A percentile compares a stretch with the other conserved stretches of the same genome.
Conservation (phyloP, 331 rosid genomes). For the Erythrophleum ivorense region DNA sequence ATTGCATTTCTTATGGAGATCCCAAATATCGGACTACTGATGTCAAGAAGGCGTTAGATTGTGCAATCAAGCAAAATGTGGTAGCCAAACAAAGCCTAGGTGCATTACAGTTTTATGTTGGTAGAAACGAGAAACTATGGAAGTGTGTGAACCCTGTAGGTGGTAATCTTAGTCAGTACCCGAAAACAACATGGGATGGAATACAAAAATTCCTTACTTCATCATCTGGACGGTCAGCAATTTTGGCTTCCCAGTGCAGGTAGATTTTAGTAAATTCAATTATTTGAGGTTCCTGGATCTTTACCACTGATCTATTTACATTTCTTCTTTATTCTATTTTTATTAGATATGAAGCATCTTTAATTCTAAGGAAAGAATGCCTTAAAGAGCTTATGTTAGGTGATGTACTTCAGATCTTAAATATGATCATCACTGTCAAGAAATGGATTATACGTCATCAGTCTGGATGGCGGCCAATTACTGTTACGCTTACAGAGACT, state of each 20-base stretch:
- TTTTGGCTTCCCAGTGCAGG: constrained; percentile 77
- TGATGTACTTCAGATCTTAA: constrained; percentile 64
- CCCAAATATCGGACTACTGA: constrained; percentile 55
- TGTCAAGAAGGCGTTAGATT: constrained; percentile 71
- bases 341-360: constrained; percentile 73
- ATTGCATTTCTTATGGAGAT: constrained; percentile 79
- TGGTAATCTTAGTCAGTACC: constrained; percentile 52
- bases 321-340: constrained; percentile 4
- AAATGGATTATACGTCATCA: constrained; percentile 75
- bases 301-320: background rate
- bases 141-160: constrained; percentile 67
- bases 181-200: constrained; percentile 59
- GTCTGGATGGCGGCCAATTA: constrained; percentile 84
- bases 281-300: constrained; percentile 24
- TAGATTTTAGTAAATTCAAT: constrained; percentile 31
- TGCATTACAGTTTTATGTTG: constrained; percentile 60
- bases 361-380: constrained; percentile 61
- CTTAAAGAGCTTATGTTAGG: constrained; percentile 66
- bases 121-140: constrained; percentile 65
- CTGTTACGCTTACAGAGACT: constrained; percentile 50
- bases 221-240: constrained; percentile 58
- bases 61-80: constrained; percentile 62
- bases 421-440: constrained; percentile 57
- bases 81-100: constrained; percentile 60
- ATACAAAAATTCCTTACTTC: constrained; percentile 62